Evolutionary conservation across 192 early-diverging fungal species (phyloP), one percentile per base, ranked within the genome.

Genomic region (Backusella mclennaniae): DNA sequence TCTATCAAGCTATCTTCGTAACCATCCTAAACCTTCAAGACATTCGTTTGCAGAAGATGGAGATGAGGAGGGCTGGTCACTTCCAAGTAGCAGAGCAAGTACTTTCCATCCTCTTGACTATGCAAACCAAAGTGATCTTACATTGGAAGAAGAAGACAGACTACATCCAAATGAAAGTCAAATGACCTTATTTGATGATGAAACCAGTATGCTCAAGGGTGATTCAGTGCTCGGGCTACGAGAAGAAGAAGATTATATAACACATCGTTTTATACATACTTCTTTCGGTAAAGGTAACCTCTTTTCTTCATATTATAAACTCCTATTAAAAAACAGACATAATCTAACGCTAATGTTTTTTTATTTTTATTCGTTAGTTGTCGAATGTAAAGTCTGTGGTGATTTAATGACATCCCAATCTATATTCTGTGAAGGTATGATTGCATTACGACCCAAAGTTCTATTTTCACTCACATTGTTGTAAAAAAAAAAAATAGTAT

Each of bases 191-290:
- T 29, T 26, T 67, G 21, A 67, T 76, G 35, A 77, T 77, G 19
- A 74, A 66, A 9, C 79, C 72, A 39, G 69, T 79, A 1, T 80
- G 74, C 29, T 77, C 73, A 74, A 72, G 11, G 78, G 73, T 6
- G 77, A 80, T 21, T 76, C 79, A 6, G 63, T 59, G 15, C 31
- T 71, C 29, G 42, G 49, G 0, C 15, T 71, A 46, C 15, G 74
- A 74, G 26, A 70, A 53, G 66, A 73, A 75, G 52, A 69, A 35
- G 52, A 81, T 77, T 35, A 77, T 76, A 44, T 68, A n/a, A 79
- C 82, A 1, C 88, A 89, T 74, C 80, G 82, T 33, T 89, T 89
- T 81, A 85, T 89, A 9, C 86, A 87, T 68, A 87, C 83, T 41
- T 87, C 87, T 12, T 87, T 89, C 80, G 83, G 85, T 9, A 87